Base-by-base conservation (phyloP, 768 basidiomycete species). In the Boletus eberwhitei region DNA sequence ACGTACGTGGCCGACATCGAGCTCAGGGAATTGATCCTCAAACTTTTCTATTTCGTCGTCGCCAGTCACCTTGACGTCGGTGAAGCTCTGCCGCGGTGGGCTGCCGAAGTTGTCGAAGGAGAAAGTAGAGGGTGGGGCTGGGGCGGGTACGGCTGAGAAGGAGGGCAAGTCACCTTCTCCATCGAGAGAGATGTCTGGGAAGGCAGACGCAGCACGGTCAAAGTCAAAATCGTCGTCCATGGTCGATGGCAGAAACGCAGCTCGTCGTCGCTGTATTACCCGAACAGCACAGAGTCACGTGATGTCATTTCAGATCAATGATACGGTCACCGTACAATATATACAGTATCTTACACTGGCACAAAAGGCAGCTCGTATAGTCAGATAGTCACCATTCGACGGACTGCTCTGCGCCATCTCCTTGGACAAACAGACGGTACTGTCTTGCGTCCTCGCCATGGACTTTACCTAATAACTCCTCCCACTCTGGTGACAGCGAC, bases 41-140 rank as follows among this genome's bases (percentile, higher is more conserved):
- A 95, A 95, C 69, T 87, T 84, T 54, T 90, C 87, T 55, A 95
- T 80, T 59, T 90, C 88, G 59, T 92, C 89, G 64, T 90, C 84
- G 0, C 90, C 90, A 0, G 91, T 94, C 38, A 92, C 86, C 64
- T 82, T 90, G 50, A 94, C 86, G 11, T 79, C 75, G n/a, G 78
- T 75, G 38, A 73, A 69, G 41, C 63, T 65, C 49, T 72, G 64
- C 31, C 67, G 62, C 1, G 77, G 76, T 9, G 77, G 74, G 43
- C 69, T 74, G 16, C 80, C 84, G 65, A 92, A 89, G 64, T 80
- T 77, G 63, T 84, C 83, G 54, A 89, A 84, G 8, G 82, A 82
- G 72, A 90, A 90, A 13, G 79, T 73, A 29, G 75, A 73, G 58
- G 74, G 54, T 53, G 69, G 54, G 51, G 66, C 62, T 14, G 63